A percentile compares a stretch with the other conserved stretches of the same genome.
Conservation (phyloP, 2,329 filamentous ascomycete species). For the Fusarium compactum region DNA sequence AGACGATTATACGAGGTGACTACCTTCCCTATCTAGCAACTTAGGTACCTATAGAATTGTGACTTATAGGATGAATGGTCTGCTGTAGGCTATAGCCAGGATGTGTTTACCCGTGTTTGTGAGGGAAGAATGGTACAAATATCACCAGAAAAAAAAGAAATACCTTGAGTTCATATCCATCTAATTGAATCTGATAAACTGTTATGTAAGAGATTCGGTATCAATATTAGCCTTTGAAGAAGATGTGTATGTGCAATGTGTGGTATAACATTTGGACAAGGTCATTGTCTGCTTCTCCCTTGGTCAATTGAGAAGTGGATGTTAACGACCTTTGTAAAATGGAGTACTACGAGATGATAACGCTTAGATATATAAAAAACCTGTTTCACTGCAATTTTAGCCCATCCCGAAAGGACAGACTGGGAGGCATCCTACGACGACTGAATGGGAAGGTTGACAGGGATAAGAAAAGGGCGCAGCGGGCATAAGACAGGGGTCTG, state of each 20-base stretch:
- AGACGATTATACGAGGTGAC: neutral
- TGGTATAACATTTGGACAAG: too few species aligned
- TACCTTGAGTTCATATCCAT: too few species aligned
- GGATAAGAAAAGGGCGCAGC: neutral
- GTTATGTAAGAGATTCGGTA: too few species aligned
- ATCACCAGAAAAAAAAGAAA: too few species aligned
- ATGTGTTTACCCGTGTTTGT: too few species aligned
- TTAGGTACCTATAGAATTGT: neutral
- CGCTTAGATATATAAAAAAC: neutral
- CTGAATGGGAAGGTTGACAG: neutral
- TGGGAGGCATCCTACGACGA: fast-evolving
- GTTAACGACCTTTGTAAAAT: neutral
- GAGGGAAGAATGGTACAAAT: too few species aligned
- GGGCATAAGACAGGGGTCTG: neutral
- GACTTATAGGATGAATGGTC: neutral
- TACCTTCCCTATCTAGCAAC: neutral
- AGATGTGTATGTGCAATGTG: too few species aligned
- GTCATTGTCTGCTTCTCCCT: neutral
- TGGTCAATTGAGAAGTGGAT: neutral
- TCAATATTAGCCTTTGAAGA: too few species aligned
- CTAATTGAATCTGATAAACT: too few species aligned
- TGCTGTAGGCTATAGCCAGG: neutral
- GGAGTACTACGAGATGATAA: neutral
- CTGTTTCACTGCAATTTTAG: slow-evolving; percentile 2
- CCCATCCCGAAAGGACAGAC: neutral